These are phyloP conservation scores for Blastocystis sp. DNA, from an alignment of 352 stramenopile species.

Conservation along the genomic window DNA sequence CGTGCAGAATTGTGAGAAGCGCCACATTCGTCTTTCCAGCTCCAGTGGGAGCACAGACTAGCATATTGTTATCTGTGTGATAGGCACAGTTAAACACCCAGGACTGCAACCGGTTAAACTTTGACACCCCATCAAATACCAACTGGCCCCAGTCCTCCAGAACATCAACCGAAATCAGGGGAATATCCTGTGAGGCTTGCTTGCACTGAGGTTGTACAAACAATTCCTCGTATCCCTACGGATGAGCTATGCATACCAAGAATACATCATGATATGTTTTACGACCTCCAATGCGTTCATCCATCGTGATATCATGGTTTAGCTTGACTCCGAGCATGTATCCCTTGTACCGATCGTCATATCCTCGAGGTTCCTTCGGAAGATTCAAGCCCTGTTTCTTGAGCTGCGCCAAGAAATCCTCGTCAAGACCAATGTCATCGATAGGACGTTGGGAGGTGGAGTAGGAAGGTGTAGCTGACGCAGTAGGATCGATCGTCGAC, in stretches of 20 bases:
- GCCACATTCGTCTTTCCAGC: constrained; percentile 98
- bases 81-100: constrained; percentile 91
- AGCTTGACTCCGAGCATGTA: constrained; percentile 34
- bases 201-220: background rate
- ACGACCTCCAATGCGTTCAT: background rate
- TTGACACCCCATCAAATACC: constrained; percentile 72
- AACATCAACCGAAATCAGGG: constrained; percentile 64
- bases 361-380: background rate
- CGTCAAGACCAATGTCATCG: constrained; percentile 13
- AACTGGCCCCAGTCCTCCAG: constrained; percentile 67
- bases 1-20: constrained; percentile 88
- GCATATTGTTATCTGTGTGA: constrained; percentile 88
- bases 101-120: constrained; percentile 93
- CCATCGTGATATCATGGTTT: constrained; percentile 18
- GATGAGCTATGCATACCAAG: background rate
- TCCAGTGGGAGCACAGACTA: constrained; percentile 83
- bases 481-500: background rate
- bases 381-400: constrained; percentile 22
- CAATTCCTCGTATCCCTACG: constrained; percentile 51
- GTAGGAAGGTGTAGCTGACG: background rate
- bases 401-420: background rate
- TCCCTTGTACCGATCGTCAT: background rate
- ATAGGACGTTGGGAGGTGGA: background rate
- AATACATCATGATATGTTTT: constrained; percentile 46
- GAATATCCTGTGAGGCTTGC: background rate